Percentiles rank a stretch among this genome's conserved stretches.
Conservation (phyloP, 768 basidiomycete genomes). For the Chalciporus chontae region DNA sequence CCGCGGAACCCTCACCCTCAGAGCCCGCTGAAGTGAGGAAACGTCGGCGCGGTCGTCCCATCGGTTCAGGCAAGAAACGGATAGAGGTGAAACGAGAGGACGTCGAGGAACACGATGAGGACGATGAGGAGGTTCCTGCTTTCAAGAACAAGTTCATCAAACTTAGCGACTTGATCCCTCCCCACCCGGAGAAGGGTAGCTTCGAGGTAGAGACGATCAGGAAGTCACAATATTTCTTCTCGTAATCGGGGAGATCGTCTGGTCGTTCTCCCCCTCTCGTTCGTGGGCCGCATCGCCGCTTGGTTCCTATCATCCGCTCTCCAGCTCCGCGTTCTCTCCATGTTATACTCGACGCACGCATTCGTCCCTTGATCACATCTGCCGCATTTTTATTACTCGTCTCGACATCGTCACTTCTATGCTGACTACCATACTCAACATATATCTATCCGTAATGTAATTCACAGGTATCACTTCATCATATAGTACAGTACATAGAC, state of each 20-base stretch:
- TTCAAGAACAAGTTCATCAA: constrained; percentile 63
- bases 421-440: not conserved
- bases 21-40: constrained; percentile 1
- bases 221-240: constrained; percentile 90
- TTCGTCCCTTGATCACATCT: not conserved
- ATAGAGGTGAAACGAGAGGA: constrained; percentile 8
- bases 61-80: constrained; percentile 17
- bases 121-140: constrained; percentile 23
- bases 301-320: not conserved
- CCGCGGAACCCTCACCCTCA: not conserved
- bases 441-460: constrained; percentile 20
- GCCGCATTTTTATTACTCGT: not conserved
- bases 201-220: constrained; percentile 85
- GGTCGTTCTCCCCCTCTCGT: not conserved
- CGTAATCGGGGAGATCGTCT: constrained; percentile 41
- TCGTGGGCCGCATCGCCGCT: not conserved
- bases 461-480: constrained; percentile 12
- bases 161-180: constrained; percentile 72
- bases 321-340: not conserved
- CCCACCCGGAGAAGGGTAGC: constrained; percentile 76
- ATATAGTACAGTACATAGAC: constrained; percentile 12
- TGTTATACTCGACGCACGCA: not conserved
- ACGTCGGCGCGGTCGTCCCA: constrained; percentile 15
- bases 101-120: constrained; percentile 8
- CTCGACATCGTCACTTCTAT: not conserved